Base-by-base conservation (phyloP, 108 stramenopile genomes). In the Cyclotella choctawhatcheeana region DNA sequence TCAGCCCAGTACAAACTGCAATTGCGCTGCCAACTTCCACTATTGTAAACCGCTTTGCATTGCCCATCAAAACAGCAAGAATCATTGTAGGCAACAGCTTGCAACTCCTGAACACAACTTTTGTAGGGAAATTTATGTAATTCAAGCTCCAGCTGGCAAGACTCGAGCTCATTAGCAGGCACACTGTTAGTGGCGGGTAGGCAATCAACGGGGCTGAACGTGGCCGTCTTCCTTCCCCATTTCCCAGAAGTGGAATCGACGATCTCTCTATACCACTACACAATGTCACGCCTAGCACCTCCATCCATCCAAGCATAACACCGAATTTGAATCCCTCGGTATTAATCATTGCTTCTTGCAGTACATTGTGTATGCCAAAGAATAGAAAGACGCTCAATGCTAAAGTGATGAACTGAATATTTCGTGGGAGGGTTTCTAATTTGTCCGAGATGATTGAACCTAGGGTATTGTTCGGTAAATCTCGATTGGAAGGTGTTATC, bases 71-170 rank as follows among this genome's bases (percentile, higher is more conserved):
- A 29, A 86, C 85, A 7, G 98, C 97, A 35, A 98, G 79, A 25
- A 92, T 58, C 97, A 98, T 98, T 29, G 97, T 96, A 0, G 97
- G 95, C 62, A 97, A 78, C 44, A 97, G 76, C 76, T 97, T 97
- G 84, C 93, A 97, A 34, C 87, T 89, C 55, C 96, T 89, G 73
- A 95, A 95, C 3, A 95, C 88, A 4, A 97, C 97, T 75, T 97
- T 97, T 31, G 98, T 97, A 20, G 98, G 96, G 74, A 96, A 98
- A 62, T 98, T 97, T 71, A 98, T 98, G 81, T 93, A 98, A 61
- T 97, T 96, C 67, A 98, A 81, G 10, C 92, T 82, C 79, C 79
- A 81, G 33, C 96, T 97, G 17, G 95, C 93, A 25, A 97, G 85
- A 31, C 91, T 85, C n/a, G 95, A 96, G 17, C 92, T 93, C 65